A percentile compares a stretch with the other conserved stretches of the same genome.
Conservation (phyloP, 2,329 filamentous ascomycete species). For the Ampelomyces quisqualis region DNA sequence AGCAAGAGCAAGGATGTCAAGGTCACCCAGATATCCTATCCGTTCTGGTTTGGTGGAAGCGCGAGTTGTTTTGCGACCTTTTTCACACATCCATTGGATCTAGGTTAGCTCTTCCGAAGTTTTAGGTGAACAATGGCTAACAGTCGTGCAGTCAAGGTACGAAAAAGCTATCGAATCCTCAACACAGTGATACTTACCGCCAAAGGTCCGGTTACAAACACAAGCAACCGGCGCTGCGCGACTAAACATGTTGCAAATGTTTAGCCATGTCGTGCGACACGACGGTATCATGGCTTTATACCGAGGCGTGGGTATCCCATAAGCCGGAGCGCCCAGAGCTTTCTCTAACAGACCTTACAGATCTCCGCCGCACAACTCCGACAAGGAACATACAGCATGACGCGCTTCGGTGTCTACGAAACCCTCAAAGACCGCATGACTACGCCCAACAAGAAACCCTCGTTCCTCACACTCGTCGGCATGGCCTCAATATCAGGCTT, state of each 20-base stretch:
- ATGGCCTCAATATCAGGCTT: slow-evolving; percentile 85
- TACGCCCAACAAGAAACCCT: slow-evolving; percentile 55
- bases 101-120: slow-evolving; percentile 62
- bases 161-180: background rate
- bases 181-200: slow-evolving; percentile 19
- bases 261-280: slow-evolving; percentile 74
- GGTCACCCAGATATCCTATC: slow-evolving; percentile 49
- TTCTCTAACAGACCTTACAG: slow-evolving; percentile 37
- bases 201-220: slow-evolving; percentile 82
- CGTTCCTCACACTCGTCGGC: slow-evolving; percentile 74
- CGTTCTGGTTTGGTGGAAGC: slow-evolving; percentile 89
- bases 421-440: slow-evolving; percentile 75
- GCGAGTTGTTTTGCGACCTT: slow-evolving; percentile 88
- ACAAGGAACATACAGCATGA: slow-evolving; percentile 91
- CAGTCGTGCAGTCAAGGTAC: slow-evolving; percentile 48
- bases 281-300: slow-evolving; percentile 83
- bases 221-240: slow-evolving; percentile 66
- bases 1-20: slow-evolving; percentile 48
- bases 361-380: slow-evolving; percentile 90
- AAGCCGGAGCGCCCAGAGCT: background rate
- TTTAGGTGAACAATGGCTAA: slow-evolving; percentile 29
- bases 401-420: slow-evolving; percentile 95
- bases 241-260: slow-evolving; percentile 81
- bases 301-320: slow-evolving; percentile 61
- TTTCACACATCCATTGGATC: slow-evolving; percentile 90